These are phyloP conservation scores for Colletotrichum musicola DNA, from an alignment of 2,329 filamentous ascomycete species.

Conservation along the genomic window DNA sequence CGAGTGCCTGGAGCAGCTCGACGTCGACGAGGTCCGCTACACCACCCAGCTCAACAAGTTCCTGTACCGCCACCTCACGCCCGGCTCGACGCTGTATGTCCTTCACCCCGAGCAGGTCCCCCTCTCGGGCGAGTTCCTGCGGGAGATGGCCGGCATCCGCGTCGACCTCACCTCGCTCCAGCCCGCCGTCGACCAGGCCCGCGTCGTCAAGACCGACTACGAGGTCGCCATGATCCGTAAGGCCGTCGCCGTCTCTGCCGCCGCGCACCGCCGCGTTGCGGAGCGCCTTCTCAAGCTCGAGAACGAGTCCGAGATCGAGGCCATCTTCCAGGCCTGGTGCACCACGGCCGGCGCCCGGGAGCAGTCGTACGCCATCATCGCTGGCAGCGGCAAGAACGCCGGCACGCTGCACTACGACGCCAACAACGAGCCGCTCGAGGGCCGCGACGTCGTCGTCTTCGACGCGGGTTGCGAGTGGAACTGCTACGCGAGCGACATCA, in stretches of 20 bases:
- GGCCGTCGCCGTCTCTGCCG: slow-evolving; percentile 83
- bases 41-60: slow-evolving; percentile 61
- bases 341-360: slow-evolving; percentile 78
- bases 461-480: slow-evolving; percentile 90
- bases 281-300: slow-evolving; percentile 70
- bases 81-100: slow-evolving; percentile 56
- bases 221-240: slow-evolving; percentile 85
- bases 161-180: slow-evolving; percentile 69
- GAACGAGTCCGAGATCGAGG: slow-evolving; percentile 88
- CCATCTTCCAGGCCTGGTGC: slow-evolving; percentile 79
- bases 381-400: slow-evolving; percentile 84
- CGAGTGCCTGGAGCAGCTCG: slow-evolving; percentile 71
- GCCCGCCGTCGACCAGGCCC: slow-evolving; percentile 81
- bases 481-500: slow-evolving; percentile 91
- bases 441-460: slow-evolving; percentile 81
- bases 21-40: slow-evolving; percentile 79
- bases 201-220: slow-evolving; percentile 87
- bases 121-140: slow-evolving; percentile 43
- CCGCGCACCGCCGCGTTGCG: slow-evolving; percentile 81
- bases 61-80: slow-evolving; percentile 57
- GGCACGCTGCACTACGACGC: slow-evolving; percentile 87
- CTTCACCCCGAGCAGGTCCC: slow-evolving; percentile 59
- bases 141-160: slow-evolving; percentile 44
- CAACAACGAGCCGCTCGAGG: slow-evolving; percentile 79
- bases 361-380: slow-evolving; percentile 92